phyloP scores from a whole-genome alignment of 805 yeast genomes.

The Metschnikowia rubicola region DNA sequence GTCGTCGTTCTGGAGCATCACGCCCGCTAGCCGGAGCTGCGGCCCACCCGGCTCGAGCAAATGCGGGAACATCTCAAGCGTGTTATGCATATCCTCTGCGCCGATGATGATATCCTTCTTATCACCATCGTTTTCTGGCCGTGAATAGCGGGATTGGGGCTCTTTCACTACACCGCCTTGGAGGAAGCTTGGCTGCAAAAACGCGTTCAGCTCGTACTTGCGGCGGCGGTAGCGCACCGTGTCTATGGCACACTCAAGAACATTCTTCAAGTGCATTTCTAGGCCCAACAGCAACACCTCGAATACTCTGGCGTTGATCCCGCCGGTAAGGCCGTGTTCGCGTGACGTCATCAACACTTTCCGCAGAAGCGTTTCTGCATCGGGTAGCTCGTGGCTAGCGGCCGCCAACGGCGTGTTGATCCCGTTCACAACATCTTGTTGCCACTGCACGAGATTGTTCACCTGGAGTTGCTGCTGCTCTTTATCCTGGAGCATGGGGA shows the following conservation, averaged over 20 bases:
- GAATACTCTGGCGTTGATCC: slow-evolving; percentile 71
- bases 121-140: not conserved
- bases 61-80: slow-evolving; percentile 63
- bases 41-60: slow-evolving; percentile 68
- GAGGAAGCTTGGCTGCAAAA: slow-evolving; percentile 24
- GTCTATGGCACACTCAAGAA: slow-evolving; percentile 73
- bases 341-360: slow-evolving; percentile 80
- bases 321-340: slow-evolving; percentile 85
- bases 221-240: slow-evolving; percentile 59
- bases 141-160: too few relatives aligned
- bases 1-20: slow-evolving; percentile 57
- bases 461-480: slow-evolving; percentile 44
- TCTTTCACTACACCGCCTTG: not conserved
- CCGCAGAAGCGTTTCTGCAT: slow-evolving; percentile 59
- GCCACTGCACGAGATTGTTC: slow-evolving; percentile 71
- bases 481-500: slow-evolving; percentile 66
- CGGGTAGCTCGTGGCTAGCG: slow-evolving; percentile 81
- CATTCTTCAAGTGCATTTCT: slow-evolving; percentile 71
- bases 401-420: slow-evolving; percentile 76
- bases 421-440: slow-evolving; percentile 87
- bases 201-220: slow-evolving; percentile 39
- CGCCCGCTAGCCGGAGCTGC: slow-evolving; percentile 44
- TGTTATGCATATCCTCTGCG: slow-evolving; percentile 63
- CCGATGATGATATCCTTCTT: slow-evolving; percentile 42
- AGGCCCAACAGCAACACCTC: slow-evolving; percentile 77